A percentile compares a stretch with the other conserved stretches of the same genome.
phyloP scores from a whole-genome alignment of 164 flowering plant species.

The Vitis labrusca region DNA sequence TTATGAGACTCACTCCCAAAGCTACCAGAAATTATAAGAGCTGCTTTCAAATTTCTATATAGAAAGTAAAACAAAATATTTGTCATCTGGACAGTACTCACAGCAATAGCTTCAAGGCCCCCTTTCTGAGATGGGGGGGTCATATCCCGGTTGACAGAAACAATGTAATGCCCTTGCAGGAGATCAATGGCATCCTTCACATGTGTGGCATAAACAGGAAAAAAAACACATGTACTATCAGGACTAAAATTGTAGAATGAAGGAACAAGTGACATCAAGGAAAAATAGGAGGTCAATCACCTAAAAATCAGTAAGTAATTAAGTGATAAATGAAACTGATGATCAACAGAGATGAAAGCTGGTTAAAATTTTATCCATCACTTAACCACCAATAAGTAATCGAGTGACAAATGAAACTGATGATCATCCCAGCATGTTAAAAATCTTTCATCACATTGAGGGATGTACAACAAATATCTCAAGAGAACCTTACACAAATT shows the following conservation, averaged over 20 bases:
- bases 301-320: too few relatives aligned
- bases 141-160: slow-evolving; percentile 69
- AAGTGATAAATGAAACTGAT: too few relatives aligned
- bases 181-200: slow-evolving; percentile 95
- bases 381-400: too few relatives aligned
- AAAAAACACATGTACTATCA: not conserved
- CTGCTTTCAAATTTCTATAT: not conserved
- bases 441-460: too few relatives aligned
- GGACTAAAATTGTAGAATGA: not conserved
- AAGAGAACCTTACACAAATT: too few relatives aligned
- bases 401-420: too few relatives aligned
- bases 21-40: not conserved
- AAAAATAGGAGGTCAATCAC: not conserved
- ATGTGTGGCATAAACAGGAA: slow-evolving; percentile 2
- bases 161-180: slow-evolving; percentile 87
- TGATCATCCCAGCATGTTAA: too few relatives aligned
- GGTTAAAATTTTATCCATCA: too few relatives aligned
- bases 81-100: slow-evolving; percentile 39
- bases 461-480: too few relatives aligned
- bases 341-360: too few relatives aligned
- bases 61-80: not conserved
- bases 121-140: slow-evolving; percentile 47
- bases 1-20: not conserved
- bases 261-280: not conserved
- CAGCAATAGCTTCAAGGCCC: slow-evolving; percentile 77